Conservation (phyloP, 2,329 filamentous ascomycete species). For the Microsporum audouinii region DNA sequence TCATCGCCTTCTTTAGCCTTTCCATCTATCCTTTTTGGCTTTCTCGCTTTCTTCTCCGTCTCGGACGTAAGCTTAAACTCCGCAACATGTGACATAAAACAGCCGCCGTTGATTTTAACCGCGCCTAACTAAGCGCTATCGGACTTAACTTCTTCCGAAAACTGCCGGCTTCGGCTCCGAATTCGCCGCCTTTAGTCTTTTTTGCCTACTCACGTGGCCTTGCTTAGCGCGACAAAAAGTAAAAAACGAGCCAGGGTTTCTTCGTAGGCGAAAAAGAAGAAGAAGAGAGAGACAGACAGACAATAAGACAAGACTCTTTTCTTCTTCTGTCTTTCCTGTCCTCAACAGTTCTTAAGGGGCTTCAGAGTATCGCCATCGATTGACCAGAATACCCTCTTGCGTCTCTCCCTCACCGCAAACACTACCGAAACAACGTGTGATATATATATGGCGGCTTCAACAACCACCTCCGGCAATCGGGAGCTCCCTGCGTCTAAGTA, state of each 20-base stretch:
- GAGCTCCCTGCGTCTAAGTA: constrained; percentile 86
- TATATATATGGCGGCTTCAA: constrained; percentile 40
- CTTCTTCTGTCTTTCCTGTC: too few species aligned
- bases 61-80: neutral
- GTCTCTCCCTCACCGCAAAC: neutral
- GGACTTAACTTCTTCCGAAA: neutral
- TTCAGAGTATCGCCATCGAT: neutral
- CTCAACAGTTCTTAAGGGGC: neutral
- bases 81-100: neutral
- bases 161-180: neutral
- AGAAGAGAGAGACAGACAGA: neutral
- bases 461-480: constrained; percentile 54
- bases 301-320: neutral
- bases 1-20: neutral
- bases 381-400: neutral
- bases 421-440: neutral
- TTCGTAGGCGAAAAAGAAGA: neutral
- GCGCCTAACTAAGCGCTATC: neutral
- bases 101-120: neutral
- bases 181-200: neutral
- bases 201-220: neutral
- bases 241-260: neutral
- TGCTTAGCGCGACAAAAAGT: neutral
- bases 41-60: neutral
- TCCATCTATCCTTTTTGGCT: neutral